Conservation (phyloP, 306 rosid species). For the Quercus mongolica region DNA sequence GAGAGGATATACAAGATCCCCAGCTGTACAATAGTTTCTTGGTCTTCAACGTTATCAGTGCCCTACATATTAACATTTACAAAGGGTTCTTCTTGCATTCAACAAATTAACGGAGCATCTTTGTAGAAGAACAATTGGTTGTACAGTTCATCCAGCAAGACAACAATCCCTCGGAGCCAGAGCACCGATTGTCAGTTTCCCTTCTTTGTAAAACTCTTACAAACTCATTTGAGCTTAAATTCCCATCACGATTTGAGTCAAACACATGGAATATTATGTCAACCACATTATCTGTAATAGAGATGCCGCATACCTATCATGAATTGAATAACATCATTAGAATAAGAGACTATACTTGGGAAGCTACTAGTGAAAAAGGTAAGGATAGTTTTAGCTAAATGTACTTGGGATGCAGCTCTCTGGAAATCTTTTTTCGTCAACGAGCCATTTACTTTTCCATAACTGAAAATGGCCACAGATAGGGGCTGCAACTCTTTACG, state of each 20-base stretch:
- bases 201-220: constrained; percentile 54
- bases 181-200: constrained; percentile 24
- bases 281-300: constrained; percentile 43
- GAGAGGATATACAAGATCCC: too few relatives aligned
- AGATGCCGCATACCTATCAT: constrained; percentile 64
- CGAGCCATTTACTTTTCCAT: constrained; percentile 64
- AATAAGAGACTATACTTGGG: not conserved
- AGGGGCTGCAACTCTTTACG: constrained; percentile 55
- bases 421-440: constrained; percentile 70
- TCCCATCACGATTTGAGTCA: constrained; percentile 63
- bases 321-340: constrained; percentile 1
- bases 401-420: constrained; percentile 80
- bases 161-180: constrained; percentile 37
- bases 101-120: constrained; percentile 26
- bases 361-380: not conserved
- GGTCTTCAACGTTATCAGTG: not conserved
- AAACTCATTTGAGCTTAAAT: constrained; percentile 59
- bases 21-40: too few relatives aligned
- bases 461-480: constrained; percentile 73
- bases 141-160: constrained; percentile 60
- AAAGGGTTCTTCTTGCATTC: not conserved
- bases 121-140: constrained; percentile 37
- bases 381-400: not conserved
- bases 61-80: not conserved
- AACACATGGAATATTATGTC: constrained; percentile 76